A percentile compares a stretch with the other conserved stretches of the same genome.
phyloP scores from a whole-genome alignment of 768 basidiomycete genomes.

The Polyporus arcularius region DNA sequence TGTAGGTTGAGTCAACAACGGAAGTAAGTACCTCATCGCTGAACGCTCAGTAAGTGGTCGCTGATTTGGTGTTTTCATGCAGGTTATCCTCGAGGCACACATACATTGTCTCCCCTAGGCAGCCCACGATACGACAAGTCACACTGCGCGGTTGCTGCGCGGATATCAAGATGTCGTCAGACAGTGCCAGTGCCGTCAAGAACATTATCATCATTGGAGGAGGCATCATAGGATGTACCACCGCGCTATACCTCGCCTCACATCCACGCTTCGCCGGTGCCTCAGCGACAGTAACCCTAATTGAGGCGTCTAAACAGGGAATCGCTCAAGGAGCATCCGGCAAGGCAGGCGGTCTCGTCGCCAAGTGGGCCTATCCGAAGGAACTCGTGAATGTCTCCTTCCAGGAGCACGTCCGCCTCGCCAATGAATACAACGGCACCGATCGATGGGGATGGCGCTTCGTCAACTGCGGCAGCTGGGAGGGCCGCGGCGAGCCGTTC shows the following conservation, averaged over 20 bases:
- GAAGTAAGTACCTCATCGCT: too few relatives aligned
- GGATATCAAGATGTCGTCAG: neutral
- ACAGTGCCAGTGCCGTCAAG: neutral
- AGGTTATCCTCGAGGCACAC: too few relatives aligned
- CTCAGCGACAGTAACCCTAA: conserved; percentile 52
- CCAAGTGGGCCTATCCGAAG: conserved; percentile 77
- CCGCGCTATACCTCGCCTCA: conserved; percentile 75
- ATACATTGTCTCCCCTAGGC: too few relatives aligned
- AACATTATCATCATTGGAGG: conserved; percentile 80
- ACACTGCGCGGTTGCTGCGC: too few relatives aligned
- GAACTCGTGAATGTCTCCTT: conserved; percentile 73
- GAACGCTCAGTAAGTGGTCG: too few relatives aligned
- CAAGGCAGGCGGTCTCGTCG: conserved; percentile 84
- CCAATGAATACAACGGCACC: conserved; percentile 65
- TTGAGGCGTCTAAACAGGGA: conserved; percentile 69
- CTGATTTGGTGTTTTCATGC: too few relatives aligned
- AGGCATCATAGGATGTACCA: conserved; percentile 84
- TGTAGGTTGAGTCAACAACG: too few relatives aligned
- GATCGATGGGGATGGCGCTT: conserved; percentile 84
- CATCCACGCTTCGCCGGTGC: conserved; percentile 49
- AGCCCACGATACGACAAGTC: too few relatives aligned
- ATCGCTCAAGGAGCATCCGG: conserved; percentile 82
- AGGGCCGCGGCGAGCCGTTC: conserved; percentile 53
- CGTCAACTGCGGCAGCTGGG: conserved; percentile 73
- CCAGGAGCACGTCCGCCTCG: conserved; percentile 72